phyloP scores from a whole-genome alignment of 306 rosid genomes.

The Vachellia pachyceras region DNA sequence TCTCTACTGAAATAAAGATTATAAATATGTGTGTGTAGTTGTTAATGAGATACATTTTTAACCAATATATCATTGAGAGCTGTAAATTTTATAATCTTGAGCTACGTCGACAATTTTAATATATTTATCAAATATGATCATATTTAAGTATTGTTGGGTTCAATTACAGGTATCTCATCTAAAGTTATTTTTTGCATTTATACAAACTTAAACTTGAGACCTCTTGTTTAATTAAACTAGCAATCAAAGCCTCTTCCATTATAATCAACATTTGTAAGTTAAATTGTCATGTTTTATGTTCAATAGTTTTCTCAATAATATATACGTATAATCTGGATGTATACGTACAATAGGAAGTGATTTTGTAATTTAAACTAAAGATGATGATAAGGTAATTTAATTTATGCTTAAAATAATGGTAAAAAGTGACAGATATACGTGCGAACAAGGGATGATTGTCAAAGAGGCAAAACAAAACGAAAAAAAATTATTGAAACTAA shows the following conservation, averaged over 20 bases:
- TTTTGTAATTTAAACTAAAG: not conserved
- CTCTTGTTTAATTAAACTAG: too few relatives aligned
- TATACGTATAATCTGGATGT: too few relatives aligned
- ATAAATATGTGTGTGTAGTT: too few relatives aligned
- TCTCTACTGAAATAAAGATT: not conserved
- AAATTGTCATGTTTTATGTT: not conserved
- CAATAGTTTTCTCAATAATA: not conserved
- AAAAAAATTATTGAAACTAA: not conserved
- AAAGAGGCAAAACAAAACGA: conserved; percentile 10
- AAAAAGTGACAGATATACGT: conserved; percentile 2
- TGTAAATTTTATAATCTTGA: too few relatives aligned
- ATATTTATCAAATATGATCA: too few relatives aligned
- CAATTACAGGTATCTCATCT: too few relatives aligned
- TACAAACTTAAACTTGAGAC: too few relatives aligned
- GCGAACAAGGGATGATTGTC: not conserved
- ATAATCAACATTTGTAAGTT: too few relatives aligned
- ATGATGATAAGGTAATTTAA: not conserved
- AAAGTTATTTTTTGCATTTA: too few relatives aligned
- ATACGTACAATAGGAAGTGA: not conserved
- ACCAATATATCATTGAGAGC: not conserved
- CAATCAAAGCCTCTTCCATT: too few relatives aligned
- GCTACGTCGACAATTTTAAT: too few relatives aligned
- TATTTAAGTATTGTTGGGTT: too few relatives aligned
- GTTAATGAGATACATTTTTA: not conserved
- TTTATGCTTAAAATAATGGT: not conserved